Conservation (phyloP, 192 early-diverging fungal genomes). For the Backusella circina region DNA sequence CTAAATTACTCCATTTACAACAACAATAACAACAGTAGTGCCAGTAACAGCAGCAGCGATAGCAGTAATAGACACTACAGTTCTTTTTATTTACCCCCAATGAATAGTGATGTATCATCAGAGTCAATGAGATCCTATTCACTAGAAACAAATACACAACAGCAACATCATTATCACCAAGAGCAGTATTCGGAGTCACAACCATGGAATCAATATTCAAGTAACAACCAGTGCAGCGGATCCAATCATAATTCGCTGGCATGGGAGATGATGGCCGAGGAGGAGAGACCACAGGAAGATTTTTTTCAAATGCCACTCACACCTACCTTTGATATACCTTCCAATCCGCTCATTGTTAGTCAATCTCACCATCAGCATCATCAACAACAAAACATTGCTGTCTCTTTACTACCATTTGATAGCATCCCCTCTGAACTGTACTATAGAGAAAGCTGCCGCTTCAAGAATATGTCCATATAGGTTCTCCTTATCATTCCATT, state of each 20-base stretch:
- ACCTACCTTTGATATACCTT: background rate
- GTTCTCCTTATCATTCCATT: background rate
- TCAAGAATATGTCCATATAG: background rate
- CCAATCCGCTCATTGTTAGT: background rate
- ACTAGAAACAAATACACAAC: background rate
- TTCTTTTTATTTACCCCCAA: background rate
- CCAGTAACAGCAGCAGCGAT: background rate
- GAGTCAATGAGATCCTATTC: background rate
- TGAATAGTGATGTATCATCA: background rate
- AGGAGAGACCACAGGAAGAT: background rate
- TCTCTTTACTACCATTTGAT: background rate
- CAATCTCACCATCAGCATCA: background rate
- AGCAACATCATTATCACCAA: too few species aligned
- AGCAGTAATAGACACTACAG: background rate
- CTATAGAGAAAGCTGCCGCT: background rate
- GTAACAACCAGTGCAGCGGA: background rate
- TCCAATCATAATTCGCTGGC: background rate
- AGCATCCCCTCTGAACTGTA: background rate
- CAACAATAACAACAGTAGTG: background rate
- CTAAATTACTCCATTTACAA: background rate
- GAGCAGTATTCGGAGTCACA: constrained; percentile 1
- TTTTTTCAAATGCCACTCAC: constrained; percentile 1
- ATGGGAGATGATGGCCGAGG: background rate
- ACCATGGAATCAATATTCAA: background rate
- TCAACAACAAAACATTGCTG: background rate